Percentiles rank a stretch among this genome's conserved stretches.
phyloP scores from a whole-genome alignment of 768 basidiomycete genomes.

The Gloeopeniophorella convolvens region DNA sequence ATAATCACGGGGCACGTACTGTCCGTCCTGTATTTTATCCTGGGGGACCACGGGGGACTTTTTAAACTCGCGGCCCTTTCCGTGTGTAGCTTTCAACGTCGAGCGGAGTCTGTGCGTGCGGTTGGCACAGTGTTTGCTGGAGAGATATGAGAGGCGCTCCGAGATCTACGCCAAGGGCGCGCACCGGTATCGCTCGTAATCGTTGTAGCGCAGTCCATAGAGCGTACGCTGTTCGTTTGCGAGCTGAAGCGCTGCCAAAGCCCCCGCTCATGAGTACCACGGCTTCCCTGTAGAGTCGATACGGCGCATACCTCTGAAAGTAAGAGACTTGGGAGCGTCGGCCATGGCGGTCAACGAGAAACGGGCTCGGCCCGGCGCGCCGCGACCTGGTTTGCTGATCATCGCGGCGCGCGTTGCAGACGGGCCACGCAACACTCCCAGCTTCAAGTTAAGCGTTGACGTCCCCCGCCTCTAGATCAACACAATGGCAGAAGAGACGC shows the following conservation, averaged over 20 bases:
- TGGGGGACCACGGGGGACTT: constrained; percentile 60
- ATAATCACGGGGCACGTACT: constrained; percentile 45
- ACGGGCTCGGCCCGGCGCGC: constrained; percentile 14
- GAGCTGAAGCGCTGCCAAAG: constrained; percentile 78
- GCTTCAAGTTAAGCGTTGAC: constrained; percentile 1
- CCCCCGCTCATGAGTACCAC: background rate
- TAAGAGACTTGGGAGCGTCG: constrained; percentile 19
- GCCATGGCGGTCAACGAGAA: constrained; percentile 13
- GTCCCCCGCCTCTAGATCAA: constrained; percentile 9
- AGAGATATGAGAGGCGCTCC: background rate
- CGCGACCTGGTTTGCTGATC: background rate
- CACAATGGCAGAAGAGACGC: constrained; percentile 53
- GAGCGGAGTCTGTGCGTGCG: constrained; percentile 85
- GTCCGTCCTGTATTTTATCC: constrained; percentile 75
- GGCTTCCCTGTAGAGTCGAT: background rate
- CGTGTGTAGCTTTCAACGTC: constrained; percentile 77
- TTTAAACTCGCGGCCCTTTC: constrained; percentile 88
- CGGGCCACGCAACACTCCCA: background rate
- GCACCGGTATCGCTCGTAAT: constrained; percentile 79
- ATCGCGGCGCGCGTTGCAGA: background rate
- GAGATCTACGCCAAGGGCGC: constrained; percentile 9
- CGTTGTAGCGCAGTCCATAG: constrained; percentile 88
- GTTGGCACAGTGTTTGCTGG: constrained; percentile 87
- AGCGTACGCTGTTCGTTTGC: constrained; percentile 85
- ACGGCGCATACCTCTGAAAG: constrained; percentile 37